These are phyloP conservation scores for Neonectria sp. DNA, from an alignment of 2,329 filamentous ascomycete species.

Conservation along the genomic window DNA sequence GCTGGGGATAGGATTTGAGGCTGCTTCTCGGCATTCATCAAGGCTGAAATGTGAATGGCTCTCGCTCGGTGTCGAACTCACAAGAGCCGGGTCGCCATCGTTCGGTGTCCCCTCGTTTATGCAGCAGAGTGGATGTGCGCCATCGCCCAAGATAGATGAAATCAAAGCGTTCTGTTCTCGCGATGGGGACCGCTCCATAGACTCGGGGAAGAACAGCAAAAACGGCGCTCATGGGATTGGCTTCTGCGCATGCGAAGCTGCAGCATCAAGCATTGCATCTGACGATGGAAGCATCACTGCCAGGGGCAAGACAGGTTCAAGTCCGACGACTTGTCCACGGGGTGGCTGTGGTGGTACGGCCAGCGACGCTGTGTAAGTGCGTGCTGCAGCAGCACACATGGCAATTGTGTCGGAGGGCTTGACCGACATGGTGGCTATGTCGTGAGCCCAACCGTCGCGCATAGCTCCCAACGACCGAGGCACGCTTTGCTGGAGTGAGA, in stretches of 20 bases:
- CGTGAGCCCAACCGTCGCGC: conserved; percentile 2
- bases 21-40: neutral
- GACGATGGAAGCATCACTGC: conserved; percentile 2
- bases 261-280: conserved; percentile 1
- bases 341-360: conserved; percentile 1
- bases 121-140: conserved; percentile 34
- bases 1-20: neutral
- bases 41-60: neutral
- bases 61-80: neutral
- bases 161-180: neutral
- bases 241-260: conserved; percentile 16
- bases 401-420: neutral
- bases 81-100: conserved; percentile 2
- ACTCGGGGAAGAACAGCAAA: neutral
- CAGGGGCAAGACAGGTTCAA: neutral
- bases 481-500: too few species aligned
- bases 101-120: conserved; percentile 42
- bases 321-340: conserved; percentile 7
- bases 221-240: neutral
- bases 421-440: conserved; percentile 10
- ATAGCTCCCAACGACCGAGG: neutral
- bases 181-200: neutral
- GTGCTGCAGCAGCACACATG: neutral
- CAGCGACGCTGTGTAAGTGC: conserved; percentile 3
- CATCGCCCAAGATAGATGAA: conserved; percentile 29